Evolutionary conservation across 2,329 filamentous ascomycete genomes (phyloP).

Genomic region (Pseudohalonectria lignicola): DNA sequence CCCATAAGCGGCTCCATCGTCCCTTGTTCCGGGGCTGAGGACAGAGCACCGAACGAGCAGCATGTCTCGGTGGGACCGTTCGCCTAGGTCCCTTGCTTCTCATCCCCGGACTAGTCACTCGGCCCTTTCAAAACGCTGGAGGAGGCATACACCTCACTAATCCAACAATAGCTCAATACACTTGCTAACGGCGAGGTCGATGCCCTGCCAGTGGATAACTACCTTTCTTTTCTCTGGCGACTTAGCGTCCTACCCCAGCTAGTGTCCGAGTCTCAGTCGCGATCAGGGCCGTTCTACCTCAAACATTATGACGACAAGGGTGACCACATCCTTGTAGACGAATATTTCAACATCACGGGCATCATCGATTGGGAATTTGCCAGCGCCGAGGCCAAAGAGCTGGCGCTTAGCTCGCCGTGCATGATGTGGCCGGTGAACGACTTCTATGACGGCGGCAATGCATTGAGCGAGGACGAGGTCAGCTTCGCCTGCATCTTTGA

Average conservation of each 20-base stretch:
- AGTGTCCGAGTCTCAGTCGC: neutral
- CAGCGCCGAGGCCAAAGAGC: conserved; percentile 7
- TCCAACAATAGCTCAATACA: neutral
- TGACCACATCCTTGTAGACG: conserved; percentile 34
- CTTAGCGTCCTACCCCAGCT: neutral
- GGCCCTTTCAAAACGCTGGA: neutral
- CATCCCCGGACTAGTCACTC: conserved; percentile 14
- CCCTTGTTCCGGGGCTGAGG: too few species aligned
- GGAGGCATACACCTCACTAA: neutral
- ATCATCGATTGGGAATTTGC: conserved; percentile 32
- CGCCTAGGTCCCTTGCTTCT: conserved; percentile 13
- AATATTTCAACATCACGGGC: conserved; percentile 31
- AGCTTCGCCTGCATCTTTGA: conserved; percentile 11
- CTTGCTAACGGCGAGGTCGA: conserved; percentile 1
- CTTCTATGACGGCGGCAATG: conserved; percentile 20
- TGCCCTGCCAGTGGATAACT: conserved; percentile 3
- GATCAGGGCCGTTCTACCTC: conserved; percentile 23
- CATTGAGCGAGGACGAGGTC: conserved; percentile 12
- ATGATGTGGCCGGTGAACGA: conserved; percentile 21
- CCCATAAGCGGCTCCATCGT: neutral
- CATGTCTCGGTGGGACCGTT: neutral
- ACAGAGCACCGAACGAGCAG: neutral
- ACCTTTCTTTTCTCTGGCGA: neutral
- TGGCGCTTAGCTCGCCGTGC: conserved; percentile 20
- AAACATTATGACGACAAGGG: conserved; percentile 37